Conservation (phyloP, 305 asterid species). For the Fraxinus floribunda region DNA sequence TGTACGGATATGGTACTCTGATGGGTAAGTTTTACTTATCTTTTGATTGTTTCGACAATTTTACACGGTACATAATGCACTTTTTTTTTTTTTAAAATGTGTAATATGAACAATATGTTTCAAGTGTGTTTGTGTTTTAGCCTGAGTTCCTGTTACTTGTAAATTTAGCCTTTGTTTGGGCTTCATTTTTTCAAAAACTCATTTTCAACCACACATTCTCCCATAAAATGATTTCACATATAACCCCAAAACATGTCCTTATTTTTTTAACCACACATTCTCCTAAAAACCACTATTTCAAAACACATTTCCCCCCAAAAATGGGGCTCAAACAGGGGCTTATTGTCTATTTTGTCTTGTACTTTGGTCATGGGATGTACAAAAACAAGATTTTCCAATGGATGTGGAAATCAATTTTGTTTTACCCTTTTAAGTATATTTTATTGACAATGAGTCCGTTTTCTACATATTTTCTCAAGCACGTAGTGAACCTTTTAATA, state of each 20-base stretch:
- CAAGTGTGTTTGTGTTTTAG: neutral
- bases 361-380: constrained; percentile 6
- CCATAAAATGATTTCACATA: neutral
- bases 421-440: neutral
- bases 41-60: constrained; percentile 2
- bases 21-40: constrained; percentile 53
- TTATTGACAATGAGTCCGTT: neutral
- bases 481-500: neutral
- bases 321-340: neutral
- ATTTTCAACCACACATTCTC: neutral
- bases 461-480: constrained; percentile 16
- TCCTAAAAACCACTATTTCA: too few relatives aligned
- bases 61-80: neutral
- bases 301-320: neutral
- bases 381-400: neutral
- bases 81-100: neutral
- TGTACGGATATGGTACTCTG: constrained; percentile 87
- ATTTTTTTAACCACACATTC: neutral
- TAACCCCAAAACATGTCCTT: neutral
- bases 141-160: neutral
- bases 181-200: neutral
- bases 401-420: neutral
- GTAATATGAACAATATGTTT: neutral
- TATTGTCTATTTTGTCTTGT: neutral
- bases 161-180: neutral